phyloP scores from a whole-genome alignment of 2,329 filamentous ascomycete species.

The Claviceps sp. region DNA sequence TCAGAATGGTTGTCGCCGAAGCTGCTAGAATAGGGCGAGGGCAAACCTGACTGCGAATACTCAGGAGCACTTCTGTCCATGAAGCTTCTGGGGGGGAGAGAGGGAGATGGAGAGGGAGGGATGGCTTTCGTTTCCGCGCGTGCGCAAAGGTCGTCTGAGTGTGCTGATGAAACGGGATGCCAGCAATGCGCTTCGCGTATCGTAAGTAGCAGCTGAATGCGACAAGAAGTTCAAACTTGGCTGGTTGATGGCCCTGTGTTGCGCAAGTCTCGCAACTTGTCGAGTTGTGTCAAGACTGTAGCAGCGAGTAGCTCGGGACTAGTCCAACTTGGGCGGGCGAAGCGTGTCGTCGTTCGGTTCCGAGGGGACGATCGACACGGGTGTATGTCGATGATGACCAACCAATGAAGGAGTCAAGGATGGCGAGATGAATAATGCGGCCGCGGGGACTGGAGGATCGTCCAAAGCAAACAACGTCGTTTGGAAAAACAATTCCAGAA shows the following conservation, averaged over 20 bases:
- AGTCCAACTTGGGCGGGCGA: not conserved
- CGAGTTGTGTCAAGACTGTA: no score
- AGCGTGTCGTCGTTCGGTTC: not conserved
- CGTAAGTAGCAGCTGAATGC: not conserved
- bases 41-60: slow-evolving; percentile 83
- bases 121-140: not conserved
- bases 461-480: not conserved
- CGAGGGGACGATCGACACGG: not conserved
- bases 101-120: slow-evolving; percentile 9
- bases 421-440: no score
- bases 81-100: slow-evolving; percentile 15
- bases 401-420: not conserved
- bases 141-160: no score
- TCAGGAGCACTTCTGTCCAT: slow-evolving; percentile 55
- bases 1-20: slow-evolving; percentile 67
- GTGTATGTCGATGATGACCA: not conserved
- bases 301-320: not conserved
- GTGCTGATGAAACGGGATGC: no score
- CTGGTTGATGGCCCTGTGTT: no score
- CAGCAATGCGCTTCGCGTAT: no score
- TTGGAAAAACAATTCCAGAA: not conserved
- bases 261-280: no score
- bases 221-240: not conserved
- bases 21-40: slow-evolving; percentile 53
- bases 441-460: no score